Base-by-base conservation (phyloP, 2,329 filamentous ascomycete species). In the Colletotrichum karsti region DNA sequence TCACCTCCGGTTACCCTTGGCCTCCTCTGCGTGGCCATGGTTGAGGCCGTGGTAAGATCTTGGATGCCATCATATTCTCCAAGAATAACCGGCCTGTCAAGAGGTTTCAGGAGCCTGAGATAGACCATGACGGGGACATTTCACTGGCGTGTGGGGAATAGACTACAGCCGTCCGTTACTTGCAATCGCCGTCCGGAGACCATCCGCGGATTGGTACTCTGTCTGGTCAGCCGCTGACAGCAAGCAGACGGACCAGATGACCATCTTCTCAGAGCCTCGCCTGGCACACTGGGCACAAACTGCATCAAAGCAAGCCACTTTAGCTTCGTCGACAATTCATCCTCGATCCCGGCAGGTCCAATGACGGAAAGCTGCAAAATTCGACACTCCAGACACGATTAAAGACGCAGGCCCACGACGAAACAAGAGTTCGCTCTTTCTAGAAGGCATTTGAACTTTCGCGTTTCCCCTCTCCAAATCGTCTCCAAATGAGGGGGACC, bases 401-500 rank as follows among this genome's bases (percentile, higher is more conserved):
- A 35, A n/a, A n/a, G 4, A 26, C 20, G 20, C 12, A 46, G 18
- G 10, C 5, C 42, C 18, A 55, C 24, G 51, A n/a, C 55, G 55
- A 58, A 48, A 58, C 55, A 48, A n/a, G 7, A 26, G 20, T 15
- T 58, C 28, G 55, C 55, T 46, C 26, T 33, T 58, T 58, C 55
- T 48, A 58, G 55, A 58, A 58, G 28, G 18, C 15, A n/a, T 35
- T 26, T 48, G 20, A n/a, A 48, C 41, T 37, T 58, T 37, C 28
- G 20, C 9, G n/a, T 13, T 37, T 39, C 41, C 55, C 55, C 55
- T 58, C 55, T 58, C 26, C 33, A 26, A 12, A 18, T 4, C 41
- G 55, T 58, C 41, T 24, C 41, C 20, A 28, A 33, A 26, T 35
- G 55, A 58, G 55, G 41, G 20, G 41, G 41, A 37, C 55, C 41